phyloP scores from a whole-genome alignment of 1,284 basidiomycete species.

The Sphaerobolus stellatus region DNA sequence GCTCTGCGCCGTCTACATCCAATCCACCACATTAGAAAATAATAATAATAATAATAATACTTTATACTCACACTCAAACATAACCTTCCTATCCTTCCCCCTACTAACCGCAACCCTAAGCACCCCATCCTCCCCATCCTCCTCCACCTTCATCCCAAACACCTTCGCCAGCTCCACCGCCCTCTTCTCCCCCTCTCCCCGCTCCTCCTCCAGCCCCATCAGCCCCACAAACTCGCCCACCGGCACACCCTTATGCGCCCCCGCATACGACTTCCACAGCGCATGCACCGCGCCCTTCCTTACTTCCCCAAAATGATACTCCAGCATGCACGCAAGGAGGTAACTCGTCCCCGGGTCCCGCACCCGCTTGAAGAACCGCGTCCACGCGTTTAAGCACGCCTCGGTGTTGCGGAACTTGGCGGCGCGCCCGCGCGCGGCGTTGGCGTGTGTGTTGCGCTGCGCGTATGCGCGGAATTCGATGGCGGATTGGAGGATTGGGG shows the following conservation, averaged over 20 bases:
- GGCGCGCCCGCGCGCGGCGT: conserved; percentile 54
- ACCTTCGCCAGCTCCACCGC: not conserved
- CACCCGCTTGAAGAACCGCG: conserved; percentile 11
- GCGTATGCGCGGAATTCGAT: conserved; percentile 79
- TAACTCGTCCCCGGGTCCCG: conserved; percentile 53
- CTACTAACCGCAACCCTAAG: not conserved
- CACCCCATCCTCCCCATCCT: conserved; percentile 56
- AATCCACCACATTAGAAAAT: not conserved
- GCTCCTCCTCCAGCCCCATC: not conserved
- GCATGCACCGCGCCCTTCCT: conserved; percentile 12
- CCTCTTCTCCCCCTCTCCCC: not conserved
- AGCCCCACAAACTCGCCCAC: not conserved
- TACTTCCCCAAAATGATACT: conserved; percentile 57
- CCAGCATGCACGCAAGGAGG: conserved; percentile 72
- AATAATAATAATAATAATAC: not conserved
- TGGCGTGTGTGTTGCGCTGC: conserved; percentile 65
- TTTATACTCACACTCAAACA: conserved; percentile 9
- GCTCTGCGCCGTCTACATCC: conserved; percentile 1
- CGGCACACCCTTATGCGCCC: conserved; percentile 7
- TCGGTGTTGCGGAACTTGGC: conserved; percentile 21
- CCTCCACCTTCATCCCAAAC: conserved; percentile 2
- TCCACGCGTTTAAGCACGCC: conserved; percentile 4
- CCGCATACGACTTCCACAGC: conserved; percentile 12
- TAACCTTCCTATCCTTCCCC: conserved; percentile 3
- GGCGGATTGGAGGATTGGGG: conserved; percentile 80